phyloP scores from a whole-genome alignment of 768 basidiomycete genomes.

The Collybia nuda region DNA sequence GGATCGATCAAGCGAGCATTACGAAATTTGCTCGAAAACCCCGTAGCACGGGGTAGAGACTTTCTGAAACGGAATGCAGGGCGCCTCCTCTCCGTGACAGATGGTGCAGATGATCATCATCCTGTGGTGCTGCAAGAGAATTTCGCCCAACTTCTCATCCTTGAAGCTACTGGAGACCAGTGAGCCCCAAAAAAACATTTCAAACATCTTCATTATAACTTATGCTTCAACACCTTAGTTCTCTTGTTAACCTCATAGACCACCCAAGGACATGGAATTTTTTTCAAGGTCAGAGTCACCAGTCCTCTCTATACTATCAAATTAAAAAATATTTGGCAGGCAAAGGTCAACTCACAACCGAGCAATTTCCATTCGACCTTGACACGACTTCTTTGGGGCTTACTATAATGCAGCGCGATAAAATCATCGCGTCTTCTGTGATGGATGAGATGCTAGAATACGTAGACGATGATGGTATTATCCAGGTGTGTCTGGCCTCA shows the following conservation, averaged over 20 bases:
- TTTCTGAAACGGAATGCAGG: conserved; percentile 42
- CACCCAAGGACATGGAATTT: conserved; percentile 53
- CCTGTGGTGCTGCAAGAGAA: conserved; percentile 47
- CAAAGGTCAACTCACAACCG: conserved; percentile 42
- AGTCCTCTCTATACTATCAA: background rate
- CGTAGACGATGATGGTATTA: conserved; percentile 48
- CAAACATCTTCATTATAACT: background rate
- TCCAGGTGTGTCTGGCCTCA: conserved; percentile 31
- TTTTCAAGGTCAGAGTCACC: conserved; percentile 38
- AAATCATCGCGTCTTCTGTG: conserved; percentile 34
- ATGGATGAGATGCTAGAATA: conserved; percentile 61
- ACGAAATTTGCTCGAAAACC: conserved; percentile 47
- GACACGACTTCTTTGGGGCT: conserved; percentile 59
- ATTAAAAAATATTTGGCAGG: conserved; percentile 19
- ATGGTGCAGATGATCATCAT: conserved; percentile 21
- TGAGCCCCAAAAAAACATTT: conserved; percentile 14
- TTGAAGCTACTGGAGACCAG: conserved; percentile 50
- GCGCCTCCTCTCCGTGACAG: conserved; percentile 43
- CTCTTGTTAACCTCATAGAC: conserved; percentile 42
- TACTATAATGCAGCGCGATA: conserved; percentile 35
- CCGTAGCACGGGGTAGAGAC: conserved; percentile 37
- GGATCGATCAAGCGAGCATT: conserved; percentile 42
- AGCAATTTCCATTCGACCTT: conserved; percentile 51
- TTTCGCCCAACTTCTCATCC: conserved; percentile 58
- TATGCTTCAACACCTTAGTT: conserved; percentile 22